These are phyloP conservation scores for Punica granatum DNA, from an alignment of 345 rosid genomes.

Conservation along the genomic window DNA sequence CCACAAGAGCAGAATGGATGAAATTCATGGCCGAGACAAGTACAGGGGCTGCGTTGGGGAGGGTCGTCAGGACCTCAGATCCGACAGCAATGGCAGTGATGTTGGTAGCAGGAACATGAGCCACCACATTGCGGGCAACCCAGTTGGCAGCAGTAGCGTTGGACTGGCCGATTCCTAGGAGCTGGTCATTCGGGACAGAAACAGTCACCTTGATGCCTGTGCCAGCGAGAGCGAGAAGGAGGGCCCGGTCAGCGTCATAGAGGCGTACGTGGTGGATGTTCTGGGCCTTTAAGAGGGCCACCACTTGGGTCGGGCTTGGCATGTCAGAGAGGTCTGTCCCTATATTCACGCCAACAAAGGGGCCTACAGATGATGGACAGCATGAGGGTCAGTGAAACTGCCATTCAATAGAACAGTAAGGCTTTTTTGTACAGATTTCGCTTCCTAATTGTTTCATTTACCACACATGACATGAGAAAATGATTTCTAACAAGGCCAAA, in stretches of 20 bases:
- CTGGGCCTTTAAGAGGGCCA: slow-evolving; percentile 79
- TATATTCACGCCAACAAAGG: slow-evolving; percentile 79
- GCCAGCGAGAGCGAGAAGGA: slow-evolving; percentile 86
- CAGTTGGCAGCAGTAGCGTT: slow-evolving; percentile 97
- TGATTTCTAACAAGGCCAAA: background rate
- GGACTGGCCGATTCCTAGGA: slow-evolving; percentile 95
- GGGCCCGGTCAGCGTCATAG: slow-evolving; percentile 70
- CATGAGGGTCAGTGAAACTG: background rate
- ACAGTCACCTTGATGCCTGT: slow-evolving; percentile 77
- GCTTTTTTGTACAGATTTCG: background rate
- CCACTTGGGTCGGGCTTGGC: slow-evolving; percentile 90
- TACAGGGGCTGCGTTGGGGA: slow-evolving; percentile 74
- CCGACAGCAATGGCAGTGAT: slow-evolving; percentile 89
- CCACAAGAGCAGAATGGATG: slow-evolving; percentile 83
- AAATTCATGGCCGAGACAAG: slow-evolving; percentile 78
- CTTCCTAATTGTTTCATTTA: background rate
- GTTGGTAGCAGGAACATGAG: slow-evolving; percentile 88
- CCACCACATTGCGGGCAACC: slow-evolving; percentile 76
- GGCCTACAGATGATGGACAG: slow-evolving; percentile 28
- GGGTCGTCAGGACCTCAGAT: slow-evolving; percentile 64
- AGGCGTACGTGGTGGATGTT: slow-evolving; percentile 73
- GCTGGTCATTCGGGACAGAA: slow-evolving; percentile 90
- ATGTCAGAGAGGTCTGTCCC: slow-evolving; percentile 83
- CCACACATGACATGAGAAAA: background rate
- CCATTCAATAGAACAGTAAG: background rate